Evolutionary conservation across 345 rosid species (phyloP).

Genomic region (Leavenworthia alabamica): DNA sequence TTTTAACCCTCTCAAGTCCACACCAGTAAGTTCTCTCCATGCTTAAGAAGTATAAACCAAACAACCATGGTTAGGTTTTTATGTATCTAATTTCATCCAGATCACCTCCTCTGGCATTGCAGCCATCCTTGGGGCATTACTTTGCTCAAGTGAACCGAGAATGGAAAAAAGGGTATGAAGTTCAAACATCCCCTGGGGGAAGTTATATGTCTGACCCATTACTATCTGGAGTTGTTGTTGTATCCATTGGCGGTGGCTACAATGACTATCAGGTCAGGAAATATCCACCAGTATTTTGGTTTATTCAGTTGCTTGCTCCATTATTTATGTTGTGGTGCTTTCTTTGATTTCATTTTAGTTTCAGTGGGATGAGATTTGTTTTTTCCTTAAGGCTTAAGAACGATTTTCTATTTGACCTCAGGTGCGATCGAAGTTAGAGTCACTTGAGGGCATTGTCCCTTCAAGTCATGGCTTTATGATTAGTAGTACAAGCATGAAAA

Average conservation of each 20-base stretch:
- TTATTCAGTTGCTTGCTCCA: neutral
- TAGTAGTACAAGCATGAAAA: conserved; percentile 84
- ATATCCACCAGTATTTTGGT: neutral
- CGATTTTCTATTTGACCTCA: conserved; percentile 27
- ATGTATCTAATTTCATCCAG: conserved; percentile 46
- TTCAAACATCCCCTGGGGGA: conserved; percentile 47
- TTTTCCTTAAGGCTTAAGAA: neutral
- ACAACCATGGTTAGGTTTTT: conserved; percentile 19
- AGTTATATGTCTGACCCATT: conserved; percentile 45
- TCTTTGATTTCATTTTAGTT: conserved; percentile 7
- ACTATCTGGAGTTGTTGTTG: conserved; percentile 69
- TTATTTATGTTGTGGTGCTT: neutral
- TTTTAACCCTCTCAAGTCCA: conserved; percentile 89
- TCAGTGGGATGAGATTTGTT: conserved; percentile 2
- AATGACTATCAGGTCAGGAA: conserved; percentile 79
- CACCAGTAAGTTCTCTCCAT: conserved; percentile 70
- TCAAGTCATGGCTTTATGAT: conserved; percentile 81
- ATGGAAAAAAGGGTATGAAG: conserved; percentile 81
- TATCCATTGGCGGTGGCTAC: conserved; percentile 88
- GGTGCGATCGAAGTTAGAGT: conserved; percentile 80
- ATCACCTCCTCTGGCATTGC: conserved; percentile 94
- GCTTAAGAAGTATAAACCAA: conserved; percentile 15
- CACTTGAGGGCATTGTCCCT: conserved; percentile 94
- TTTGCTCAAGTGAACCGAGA: conserved; percentile 64
- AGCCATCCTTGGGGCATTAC: conserved; percentile 90